Base-by-base conservation (phyloP, 805 yeast species). In the Kluyveromyces siamensis region DNA sequence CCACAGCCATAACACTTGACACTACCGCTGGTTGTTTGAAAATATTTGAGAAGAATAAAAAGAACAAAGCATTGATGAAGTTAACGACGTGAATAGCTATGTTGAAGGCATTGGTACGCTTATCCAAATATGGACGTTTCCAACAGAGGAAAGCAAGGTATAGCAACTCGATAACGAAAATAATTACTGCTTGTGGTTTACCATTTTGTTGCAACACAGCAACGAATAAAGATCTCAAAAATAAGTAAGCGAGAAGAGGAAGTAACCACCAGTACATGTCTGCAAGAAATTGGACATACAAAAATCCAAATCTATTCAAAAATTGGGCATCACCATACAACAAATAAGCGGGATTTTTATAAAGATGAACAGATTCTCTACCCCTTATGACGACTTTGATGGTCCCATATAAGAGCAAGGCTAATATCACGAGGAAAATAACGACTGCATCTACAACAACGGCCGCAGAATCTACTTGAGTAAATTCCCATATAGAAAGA, bases 101-200 rank as follows among this genome's bases (percentile, higher is more conserved):
- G 69, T 90, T 91, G 77, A 89, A 87, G n/a, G 80, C 83, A 59
- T 93, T 93, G 35, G 98, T 90, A 70, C 95, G 77, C 68, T 84
- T 88, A 70, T 93, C 97, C 90, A 93, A 82, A 66, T 79, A 93
- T 10, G 99, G 99, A 66, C 93, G 79, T 49, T 76, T 70, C 76
- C 79, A 77, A 60, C 89, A 82, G 27, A 89, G 58, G 0, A 73
- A 72, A 36, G 76, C 75, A 52, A 86, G 80, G 68, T 83, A 89
- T 19, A 77, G 56, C 47, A 91, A 70, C 65, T 93, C 98, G 52
- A 87, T 72, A 16, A 74, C 81, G 59, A 91, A 85, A 8, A 90
- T 75, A 45, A 85, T 71, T 52, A 87, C 75, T 1, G 96, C 86
- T 63, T 86, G 96, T 6, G 76, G 83, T 58, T 83, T 85, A 52